phyloP scores from a whole-genome alignment of 1,284 basidiomycete species.

The Boletus mariae region DNA sequence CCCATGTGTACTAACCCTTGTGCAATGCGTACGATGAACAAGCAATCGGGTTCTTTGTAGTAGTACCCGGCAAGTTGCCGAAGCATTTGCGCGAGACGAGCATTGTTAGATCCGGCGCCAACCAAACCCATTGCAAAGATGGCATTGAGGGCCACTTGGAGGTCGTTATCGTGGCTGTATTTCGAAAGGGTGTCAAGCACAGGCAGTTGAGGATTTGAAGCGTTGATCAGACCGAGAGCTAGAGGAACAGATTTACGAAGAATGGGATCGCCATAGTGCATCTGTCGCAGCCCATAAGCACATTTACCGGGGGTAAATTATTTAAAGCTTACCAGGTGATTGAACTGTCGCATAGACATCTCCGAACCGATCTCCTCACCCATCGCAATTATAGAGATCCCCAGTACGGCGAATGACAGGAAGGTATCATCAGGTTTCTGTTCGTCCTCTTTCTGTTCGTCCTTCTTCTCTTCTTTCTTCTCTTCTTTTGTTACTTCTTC shows the following conservation, averaged over 20 bases:
- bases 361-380: conserved; percentile 98
- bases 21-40: conserved; percentile 96
- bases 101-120: conserved; percentile 98
- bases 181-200: conserved; percentile 99
- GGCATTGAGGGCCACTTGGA: conserved; percentile 92
- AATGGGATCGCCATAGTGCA: conserved; percentile 96
- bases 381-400: conserved; percentile 95
- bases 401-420: conserved; percentile 93
- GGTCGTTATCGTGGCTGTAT: conserved; percentile 98
- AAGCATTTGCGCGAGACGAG: conserved; percentile 95
- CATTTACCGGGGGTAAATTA: neutral
- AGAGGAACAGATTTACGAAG: conserved; percentile 95
- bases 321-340: conserved; percentile 70
- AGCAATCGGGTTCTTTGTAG: conserved; percentile 93
- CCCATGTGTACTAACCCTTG: conserved; percentile 99
- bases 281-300: conserved; percentile 47
- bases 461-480: conserved; percentile 54
- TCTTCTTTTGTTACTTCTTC: conserved; percentile 51
- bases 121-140: conserved; percentile 99
- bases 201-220: conserved; percentile 94
- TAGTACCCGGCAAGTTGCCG: conserved; percentile 96
- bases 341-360: conserved; percentile 94
- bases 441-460: conserved; percentile 52
- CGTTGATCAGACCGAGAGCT: conserved; percentile 90
- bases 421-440: conserved; percentile 71